Conservation (phyloP, 192 early-diverging fungal genomes). For the Phlyctochytrium arcticum region DNA sequence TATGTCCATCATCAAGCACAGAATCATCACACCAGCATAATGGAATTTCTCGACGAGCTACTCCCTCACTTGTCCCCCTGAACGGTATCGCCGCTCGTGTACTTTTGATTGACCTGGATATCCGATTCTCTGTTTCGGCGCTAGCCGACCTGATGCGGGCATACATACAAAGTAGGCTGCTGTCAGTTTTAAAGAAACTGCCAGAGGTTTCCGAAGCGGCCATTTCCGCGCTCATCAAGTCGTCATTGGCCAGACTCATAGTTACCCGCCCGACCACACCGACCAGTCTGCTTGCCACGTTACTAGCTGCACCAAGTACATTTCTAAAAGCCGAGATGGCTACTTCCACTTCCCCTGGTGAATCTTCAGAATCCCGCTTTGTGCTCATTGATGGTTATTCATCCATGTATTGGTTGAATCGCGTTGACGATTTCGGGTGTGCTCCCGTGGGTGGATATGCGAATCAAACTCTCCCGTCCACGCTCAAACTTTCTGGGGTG, state of each 20-base stretch:
- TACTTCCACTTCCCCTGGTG: background rate
- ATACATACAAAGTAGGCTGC: background rate
- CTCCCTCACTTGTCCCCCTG: too few species aligned
- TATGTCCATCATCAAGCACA: background rate
- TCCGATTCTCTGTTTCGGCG: conserved; percentile 3
- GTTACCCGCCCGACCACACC: background rate
- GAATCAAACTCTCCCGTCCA: too few species aligned
- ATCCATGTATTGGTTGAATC: conserved; percentile 7
- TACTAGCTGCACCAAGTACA: background rate
- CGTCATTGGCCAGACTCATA: background rate
- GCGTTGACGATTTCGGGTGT: conserved; percentile 3
- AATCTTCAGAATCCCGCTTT: too few species aligned
- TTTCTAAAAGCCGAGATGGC: background rate
- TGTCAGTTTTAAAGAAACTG: too few species aligned
- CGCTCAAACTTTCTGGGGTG: too few species aligned
- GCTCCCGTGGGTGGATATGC: too few species aligned
- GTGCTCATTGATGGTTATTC: conserved; percentile 4
- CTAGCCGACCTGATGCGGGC: background rate
- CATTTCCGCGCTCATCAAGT: background rate
- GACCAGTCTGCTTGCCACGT: background rate
- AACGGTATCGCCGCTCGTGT: conserved; percentile 1
- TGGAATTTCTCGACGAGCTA: too few species aligned
- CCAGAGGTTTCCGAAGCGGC: background rate
- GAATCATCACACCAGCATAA: too few species aligned
- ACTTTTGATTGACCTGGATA: conserved; percentile 2